A percentile compares a stretch with the other conserved stretches of the same genome.
phyloP scores from a whole-genome alignment of 441 rosid genomes.

The Arabidopsis hybrid region DNA sequence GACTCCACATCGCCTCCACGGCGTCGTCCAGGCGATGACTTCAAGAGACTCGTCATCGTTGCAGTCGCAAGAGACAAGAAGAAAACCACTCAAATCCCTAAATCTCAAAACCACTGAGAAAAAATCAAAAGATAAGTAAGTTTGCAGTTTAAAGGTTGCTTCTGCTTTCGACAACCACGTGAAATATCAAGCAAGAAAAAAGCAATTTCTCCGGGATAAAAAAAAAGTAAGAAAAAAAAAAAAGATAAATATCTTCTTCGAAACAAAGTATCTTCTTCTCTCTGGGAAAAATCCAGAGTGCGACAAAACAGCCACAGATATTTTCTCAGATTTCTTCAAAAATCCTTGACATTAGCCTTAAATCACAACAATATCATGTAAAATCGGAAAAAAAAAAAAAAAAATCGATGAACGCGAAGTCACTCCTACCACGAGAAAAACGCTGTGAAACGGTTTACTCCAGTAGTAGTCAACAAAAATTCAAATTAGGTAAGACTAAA shows the following conservation, averaged over 20 bases:
- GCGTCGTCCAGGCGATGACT: slow-evolving; percentile 58
- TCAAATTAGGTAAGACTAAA: slow-evolving; percentile 40
- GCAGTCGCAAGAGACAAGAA: slow-evolving; percentile 68
- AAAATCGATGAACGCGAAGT: slow-evolving; percentile 14
- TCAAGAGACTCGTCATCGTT: slow-evolving; percentile 47
- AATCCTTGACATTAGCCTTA: slow-evolving; percentile 1
- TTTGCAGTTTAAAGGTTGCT: slow-evolving; percentile 38
- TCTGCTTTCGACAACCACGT: slow-evolving; percentile 46
- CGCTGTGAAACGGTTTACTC: slow-evolving; percentile 10
- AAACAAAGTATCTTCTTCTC: slow-evolving; percentile 25
- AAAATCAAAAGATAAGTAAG: neutral
- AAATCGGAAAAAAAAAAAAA: neutral
- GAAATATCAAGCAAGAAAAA: slow-evolving; percentile 29
- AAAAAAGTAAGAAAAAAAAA: neutral
- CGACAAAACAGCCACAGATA: neutral
- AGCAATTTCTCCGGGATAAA: slow-evolving; percentile 25
- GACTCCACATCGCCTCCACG: slow-evolving; percentile 57
- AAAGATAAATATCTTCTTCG: slow-evolving; percentile 25
- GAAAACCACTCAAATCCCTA: slow-evolving; percentile 34
- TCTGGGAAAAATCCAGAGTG: slow-evolving; percentile 1
- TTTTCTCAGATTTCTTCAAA: slow-evolving; percentile 24
- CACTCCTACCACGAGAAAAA: slow-evolving; percentile 18
- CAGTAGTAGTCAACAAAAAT: slow-evolving; percentile 39
- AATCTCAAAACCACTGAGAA: slow-evolving; percentile 24
- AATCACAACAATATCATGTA: slow-evolving; percentile 13